These are phyloP conservation scores for Arachis stenosperma DNA, from an alignment of 306 rosid genomes.

Conservation along the genomic window DNA sequence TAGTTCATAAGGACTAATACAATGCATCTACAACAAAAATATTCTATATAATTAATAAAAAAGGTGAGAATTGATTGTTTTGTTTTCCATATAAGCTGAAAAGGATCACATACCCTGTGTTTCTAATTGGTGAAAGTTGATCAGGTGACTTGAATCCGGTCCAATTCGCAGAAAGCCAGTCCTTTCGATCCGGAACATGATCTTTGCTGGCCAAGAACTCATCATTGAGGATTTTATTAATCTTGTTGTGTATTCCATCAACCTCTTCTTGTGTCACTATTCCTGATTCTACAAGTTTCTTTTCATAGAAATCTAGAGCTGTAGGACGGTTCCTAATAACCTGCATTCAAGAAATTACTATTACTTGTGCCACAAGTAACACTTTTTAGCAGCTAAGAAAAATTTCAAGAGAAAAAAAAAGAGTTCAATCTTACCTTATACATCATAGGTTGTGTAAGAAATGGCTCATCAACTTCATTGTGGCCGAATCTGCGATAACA, in stretches of 20 bases:
- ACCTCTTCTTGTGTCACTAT: slow-evolving; percentile 67
- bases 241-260: slow-evolving; percentile 67
- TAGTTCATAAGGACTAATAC: not conserved
- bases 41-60: too few species aligned
- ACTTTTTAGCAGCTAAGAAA: not conserved
- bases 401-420: too few species aligned
- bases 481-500: slow-evolving; percentile 95
- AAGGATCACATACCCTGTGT: slow-evolving; percentile 72
- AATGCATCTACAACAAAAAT: too few species aligned
- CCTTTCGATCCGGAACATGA: slow-evolving; percentile 80
- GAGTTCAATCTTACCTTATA: slow-evolving; percentile 66
- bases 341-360: slow-evolving; percentile 37
- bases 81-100: not conserved
- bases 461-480: slow-evolving; percentile 96
- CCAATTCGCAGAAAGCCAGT: slow-evolving; percentile 98
- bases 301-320: slow-evolving; percentile 83
- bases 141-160: slow-evolving; percentile 94
- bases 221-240: slow-evolving; percentile 74
- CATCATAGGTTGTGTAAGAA: slow-evolving; percentile 96
- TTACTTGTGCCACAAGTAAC: not conserved
- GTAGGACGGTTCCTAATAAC: slow-evolving; percentile 78
- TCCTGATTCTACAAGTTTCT: slow-evolving; percentile 76
- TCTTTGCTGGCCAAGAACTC: slow-evolving; percentile 91
- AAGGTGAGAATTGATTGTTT: too few species aligned
- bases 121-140: slow-evolving; percentile 85